These are phyloP conservation scores for Solanum tarijense DNA, from an alignment of 257 asterid species.

Conservation along the genomic window DNA sequence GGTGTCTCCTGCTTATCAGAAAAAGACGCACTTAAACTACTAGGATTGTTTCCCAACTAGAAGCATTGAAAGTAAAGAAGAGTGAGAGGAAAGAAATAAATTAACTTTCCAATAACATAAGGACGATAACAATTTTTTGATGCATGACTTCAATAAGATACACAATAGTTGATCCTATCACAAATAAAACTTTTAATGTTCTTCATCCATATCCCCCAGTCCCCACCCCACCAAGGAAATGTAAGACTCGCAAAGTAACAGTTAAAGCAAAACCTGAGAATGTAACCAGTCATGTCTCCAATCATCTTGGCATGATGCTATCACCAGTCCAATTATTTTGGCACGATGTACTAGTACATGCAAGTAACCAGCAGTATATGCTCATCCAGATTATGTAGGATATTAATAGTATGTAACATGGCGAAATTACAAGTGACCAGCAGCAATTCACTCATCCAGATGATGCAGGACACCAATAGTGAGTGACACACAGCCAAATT, in stretches of 20 bases:
- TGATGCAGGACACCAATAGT: not conserved
- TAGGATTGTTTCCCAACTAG: not conserved
- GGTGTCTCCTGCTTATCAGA: slow-evolving; percentile 31
- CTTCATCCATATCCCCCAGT: not conserved
- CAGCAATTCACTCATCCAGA: not conserved
- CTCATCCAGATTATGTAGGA: not conserved
- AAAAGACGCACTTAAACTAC: not conserved
- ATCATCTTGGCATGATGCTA: not conserved
- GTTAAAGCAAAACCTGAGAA: not conserved
- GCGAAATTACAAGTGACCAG: not conserved
- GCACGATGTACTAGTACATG: not conserved
- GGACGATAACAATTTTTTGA: not conserved
- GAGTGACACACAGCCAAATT: not conserved
- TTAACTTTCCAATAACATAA: not conserved
- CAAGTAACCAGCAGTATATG: not conserved
- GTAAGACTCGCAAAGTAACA: not conserved
- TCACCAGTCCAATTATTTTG: not conserved
- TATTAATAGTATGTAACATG: not conserved
- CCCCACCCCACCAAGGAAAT: not conserved
- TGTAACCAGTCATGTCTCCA: not conserved
- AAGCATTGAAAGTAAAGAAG: not conserved
- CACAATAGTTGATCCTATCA: not conserved
- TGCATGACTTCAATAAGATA: not conserved
- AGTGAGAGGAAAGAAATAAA: not conserved
- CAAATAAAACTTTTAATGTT: not conserved